These are phyloP conservation scores for Podospora tetraspora DNA, from an alignment of 495 filamentous ascomycete species.

Conservation along the genomic window DNA sequence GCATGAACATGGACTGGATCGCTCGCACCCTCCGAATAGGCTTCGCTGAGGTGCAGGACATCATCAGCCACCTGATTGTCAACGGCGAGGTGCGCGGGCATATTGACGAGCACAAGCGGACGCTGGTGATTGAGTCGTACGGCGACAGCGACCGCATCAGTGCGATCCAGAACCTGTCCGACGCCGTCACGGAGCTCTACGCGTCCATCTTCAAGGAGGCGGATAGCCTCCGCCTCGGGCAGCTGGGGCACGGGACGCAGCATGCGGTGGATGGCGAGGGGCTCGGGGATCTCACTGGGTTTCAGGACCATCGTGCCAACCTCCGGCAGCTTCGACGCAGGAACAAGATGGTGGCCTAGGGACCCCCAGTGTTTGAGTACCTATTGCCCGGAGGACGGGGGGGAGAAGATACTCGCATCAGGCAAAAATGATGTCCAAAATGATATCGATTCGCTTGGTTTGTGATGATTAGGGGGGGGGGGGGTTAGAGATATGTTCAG, in stretches of 20 bases:
- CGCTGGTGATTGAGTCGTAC: constrained; percentile 69
- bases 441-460: no score
- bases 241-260: background rate
- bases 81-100: constrained; percentile 79
- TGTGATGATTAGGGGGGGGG: background rate
- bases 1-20: constrained; percentile 81
- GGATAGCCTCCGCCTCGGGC: constrained; percentile 54
- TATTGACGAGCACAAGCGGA: constrained; percentile 83
- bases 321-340: background rate
- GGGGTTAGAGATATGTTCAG: background rate
- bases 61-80: constrained; percentile 86
- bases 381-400: no score
- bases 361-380: no score
- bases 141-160: constrained; percentile 68
- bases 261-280: background rate
- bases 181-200: constrained; percentile 61
- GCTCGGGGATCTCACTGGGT: constrained; percentile 5
- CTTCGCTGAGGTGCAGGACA: constrained; percentile 82
- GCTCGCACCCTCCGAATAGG: constrained; percentile 80
- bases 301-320: background rate
- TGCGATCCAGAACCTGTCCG: constrained; percentile 68
- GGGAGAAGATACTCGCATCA: no score
- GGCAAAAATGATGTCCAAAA: no score
- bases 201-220: constrained; percentile 61
- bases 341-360: background rate